A percentile compares a stretch with the other conserved stretches of the same genome.
Evolutionary conservation across 345 rosid species (phyloP).

Genomic region (Eucalyptus curtisii): DNA sequence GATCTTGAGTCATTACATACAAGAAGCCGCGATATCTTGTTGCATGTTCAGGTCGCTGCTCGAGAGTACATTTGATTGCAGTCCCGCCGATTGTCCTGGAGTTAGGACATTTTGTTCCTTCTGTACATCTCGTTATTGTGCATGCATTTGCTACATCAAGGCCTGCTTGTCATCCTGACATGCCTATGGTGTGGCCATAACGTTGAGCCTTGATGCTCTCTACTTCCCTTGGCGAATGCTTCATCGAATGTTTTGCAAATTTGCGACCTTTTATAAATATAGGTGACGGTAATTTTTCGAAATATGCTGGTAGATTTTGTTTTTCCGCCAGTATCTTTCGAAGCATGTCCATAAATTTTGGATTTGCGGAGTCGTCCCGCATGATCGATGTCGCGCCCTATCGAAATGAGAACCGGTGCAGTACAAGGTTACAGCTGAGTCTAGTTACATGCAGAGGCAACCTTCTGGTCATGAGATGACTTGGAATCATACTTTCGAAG

Average conservation of each 20-base stretch:
- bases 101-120: not conserved
- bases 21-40: not conserved
- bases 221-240: not conserved
- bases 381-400: not conserved
- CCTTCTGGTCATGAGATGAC: not conserved
- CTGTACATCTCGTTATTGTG: not conserved
- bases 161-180: not conserved
- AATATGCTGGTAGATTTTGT: not conserved
- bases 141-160: not conserved
- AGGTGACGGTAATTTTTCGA: not conserved
- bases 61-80: not conserved
- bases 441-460: not conserved
- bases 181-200: not conserved
- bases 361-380: not conserved
- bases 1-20: not conserved
- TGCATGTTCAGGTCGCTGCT: rapidly evolving
- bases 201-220: not conserved
- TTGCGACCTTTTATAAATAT: not conserved
- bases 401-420: not conserved
- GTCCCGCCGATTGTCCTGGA: not conserved
- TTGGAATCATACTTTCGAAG: not conserved
- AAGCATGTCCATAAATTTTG: not conserved
- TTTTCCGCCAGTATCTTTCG: not conserved
- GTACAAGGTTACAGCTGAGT: not conserved
- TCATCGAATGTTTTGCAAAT: not conserved